phyloP scores from a whole-genome alignment of 345 rosid genomes.

The Brassica nigra region DNA sequence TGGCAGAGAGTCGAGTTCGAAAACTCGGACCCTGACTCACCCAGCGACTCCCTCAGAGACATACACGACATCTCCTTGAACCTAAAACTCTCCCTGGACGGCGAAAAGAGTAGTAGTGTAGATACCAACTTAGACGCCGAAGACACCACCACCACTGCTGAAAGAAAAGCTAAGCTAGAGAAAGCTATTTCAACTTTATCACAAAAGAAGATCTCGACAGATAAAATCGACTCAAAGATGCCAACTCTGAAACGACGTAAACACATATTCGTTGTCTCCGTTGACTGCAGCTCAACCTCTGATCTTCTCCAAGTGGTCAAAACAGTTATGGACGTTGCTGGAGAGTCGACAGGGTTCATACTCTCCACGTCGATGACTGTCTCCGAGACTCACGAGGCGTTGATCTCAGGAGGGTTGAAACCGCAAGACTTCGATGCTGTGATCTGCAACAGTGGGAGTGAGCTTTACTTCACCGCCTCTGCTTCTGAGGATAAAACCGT shows the following conservation, averaged over 20 bases:
- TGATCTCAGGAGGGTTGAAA: slow-evolving; percentile 57
- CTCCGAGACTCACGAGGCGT: slow-evolving; percentile 55
- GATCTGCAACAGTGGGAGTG: slow-evolving; percentile 82
- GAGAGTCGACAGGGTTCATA: slow-evolving; percentile 55
- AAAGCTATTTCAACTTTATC: slow-evolving; percentile 42
- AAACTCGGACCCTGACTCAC: slow-evolving; percentile 56
- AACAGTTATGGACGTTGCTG: slow-evolving; percentile 49
- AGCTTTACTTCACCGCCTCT: slow-evolving; percentile 62
- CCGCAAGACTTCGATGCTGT: slow-evolving; percentile 71
- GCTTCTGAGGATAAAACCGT: slow-evolving; percentile 47
- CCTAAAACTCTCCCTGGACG: slow-evolving; percentile 62
- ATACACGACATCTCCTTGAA: slow-evolving; percentile 71
- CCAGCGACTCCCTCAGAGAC: slow-evolving; percentile 67
- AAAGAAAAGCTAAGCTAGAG: slow-evolving; percentile 50
- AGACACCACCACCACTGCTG: slow-evolving; percentile 41
- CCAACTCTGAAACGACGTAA: slow-evolving; percentile 59
- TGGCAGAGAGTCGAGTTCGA: slow-evolving; percentile 63
- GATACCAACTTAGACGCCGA: slow-evolving; percentile 49
- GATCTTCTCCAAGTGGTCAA: slow-evolving; percentile 44
- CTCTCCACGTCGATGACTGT: slow-evolving; percentile 68
- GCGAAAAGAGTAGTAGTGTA: slow-evolving; percentile 49
- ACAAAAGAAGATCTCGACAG: slow-evolving; percentile 43
- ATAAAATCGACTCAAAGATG: slow-evolving; percentile 46
- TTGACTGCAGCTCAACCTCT: slow-evolving; percentile 48
- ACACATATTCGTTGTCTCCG: slow-evolving; percentile 59